Base-by-base conservation (phyloP, 805 yeast species). In the Sugiyamaella smithiae region DNA sequence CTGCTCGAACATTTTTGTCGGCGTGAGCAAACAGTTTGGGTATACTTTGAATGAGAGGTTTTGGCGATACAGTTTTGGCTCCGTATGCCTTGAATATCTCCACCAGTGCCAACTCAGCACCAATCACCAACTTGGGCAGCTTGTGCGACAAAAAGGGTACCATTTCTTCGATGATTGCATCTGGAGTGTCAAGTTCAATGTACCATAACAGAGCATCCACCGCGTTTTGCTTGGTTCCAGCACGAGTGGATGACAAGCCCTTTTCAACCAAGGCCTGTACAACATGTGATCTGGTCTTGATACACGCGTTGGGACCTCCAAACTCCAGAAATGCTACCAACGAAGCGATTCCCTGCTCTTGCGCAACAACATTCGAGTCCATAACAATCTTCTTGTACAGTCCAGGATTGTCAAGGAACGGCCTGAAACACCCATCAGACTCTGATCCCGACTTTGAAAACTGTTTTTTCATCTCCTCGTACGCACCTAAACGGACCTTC, bases 361-460 rank as follows among this genome's bases (percentile, higher is more conserved):
- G 96, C 0, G 98, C 96, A 14, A 85, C 93, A 16, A 89, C 97
- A 62, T 93, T 93, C 26, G 84, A 65, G 63, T 93, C 99, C 2
- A 78, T 72, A 5, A 85, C 82, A 35, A 83, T 74, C 55, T 73
- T 72, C 56, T 77, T 81, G 58, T 82, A 70, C 2, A 75, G 45
- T 7, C 78, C 82, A 0, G 88, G 84, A 48, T 72, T 75, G 14
- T 66, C 60, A 51, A 79, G 62, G 60, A 76, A 80, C 2, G 70
- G 70, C 19, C 65, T 66, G 58, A 85, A 82, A 42, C 81, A 73
- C 1, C 67, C 73, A 55, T 80, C 88, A n/a, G 72, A 63, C 49
- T 77, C 82, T 52, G 73, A 71, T 2, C 80, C 72, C 1, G 87
- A 76, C 42, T 64, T 69, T 42, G 75, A 70, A 58, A 87, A 85